Conservation (phyloP, 2,329 filamentous ascomycete genomes). For the Pseudocercospora ulei region DNA sequence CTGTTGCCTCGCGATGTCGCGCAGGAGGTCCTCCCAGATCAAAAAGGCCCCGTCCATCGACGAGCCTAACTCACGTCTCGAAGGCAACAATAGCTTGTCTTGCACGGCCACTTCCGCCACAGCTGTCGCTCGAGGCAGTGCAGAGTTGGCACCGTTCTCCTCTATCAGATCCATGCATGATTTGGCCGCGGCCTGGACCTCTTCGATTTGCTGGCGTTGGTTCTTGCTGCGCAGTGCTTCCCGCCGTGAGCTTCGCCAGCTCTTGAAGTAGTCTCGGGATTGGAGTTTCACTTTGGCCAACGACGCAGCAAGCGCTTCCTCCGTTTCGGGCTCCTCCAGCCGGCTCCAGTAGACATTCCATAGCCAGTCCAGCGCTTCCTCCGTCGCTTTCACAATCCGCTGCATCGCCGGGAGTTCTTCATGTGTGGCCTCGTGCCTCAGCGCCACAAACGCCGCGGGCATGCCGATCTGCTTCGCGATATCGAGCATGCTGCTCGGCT, state of each 20-base stretch:
- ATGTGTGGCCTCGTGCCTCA: constrained; percentile 82
- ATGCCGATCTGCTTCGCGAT: constrained; percentile 59
- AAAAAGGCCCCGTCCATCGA: constrained; percentile 40
- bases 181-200: constrained; percentile 12
- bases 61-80: constrained; percentile 31
- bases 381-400: constrained; percentile 59
- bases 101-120: constrained; percentile 31
- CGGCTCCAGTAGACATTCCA: constrained; percentile 77
- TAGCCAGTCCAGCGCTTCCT: constrained; percentile 68
- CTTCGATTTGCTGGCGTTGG: constrained; percentile 15
- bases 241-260: constrained; percentile 23
- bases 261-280: constrained; percentile 23
- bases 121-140: constrained; percentile 13
- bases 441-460: constrained; percentile 72
- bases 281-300: constrained; percentile 33
- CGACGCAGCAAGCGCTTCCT: constrained; percentile 28
- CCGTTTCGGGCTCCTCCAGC: constrained; percentile 34
- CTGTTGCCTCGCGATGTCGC: constrained; percentile 32
- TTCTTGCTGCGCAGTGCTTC: constrained; percentile 33
- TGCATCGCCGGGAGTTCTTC: constrained; percentile 70
- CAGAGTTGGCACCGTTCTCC: constrained; percentile 8
- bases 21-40: constrained; percentile 39
- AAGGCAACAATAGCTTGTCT: constrained; percentile 35
- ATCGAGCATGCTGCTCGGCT: constrained; percentile 58
- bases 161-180: constrained; percentile 15